Percentiles rank a stretch among this genome's conserved stretches.
phyloP scores from a whole-genome alignment of 768 basidiomycete genomes.

The Suillus luteus region DNA sequence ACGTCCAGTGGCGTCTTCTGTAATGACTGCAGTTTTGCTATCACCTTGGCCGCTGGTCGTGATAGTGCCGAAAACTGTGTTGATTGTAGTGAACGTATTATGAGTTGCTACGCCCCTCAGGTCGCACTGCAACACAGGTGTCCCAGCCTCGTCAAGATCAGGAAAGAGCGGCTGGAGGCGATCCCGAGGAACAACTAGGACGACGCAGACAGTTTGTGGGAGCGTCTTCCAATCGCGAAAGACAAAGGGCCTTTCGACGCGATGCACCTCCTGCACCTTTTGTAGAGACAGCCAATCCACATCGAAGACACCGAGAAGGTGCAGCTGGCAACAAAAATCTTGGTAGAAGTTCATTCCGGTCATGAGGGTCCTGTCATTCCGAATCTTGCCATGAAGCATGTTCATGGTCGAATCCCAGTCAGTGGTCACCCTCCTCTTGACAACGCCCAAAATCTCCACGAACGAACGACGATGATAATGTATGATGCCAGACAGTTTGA shows the following conservation, averaged over 20 bases:
- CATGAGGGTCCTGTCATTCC: slow-evolving; percentile 19
- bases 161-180: slow-evolving; percentile 25
- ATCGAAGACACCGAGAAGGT: slow-evolving; percentile 42
- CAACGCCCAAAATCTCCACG: slow-evolving; percentile 42
- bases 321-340: slow-evolving; percentile 48
- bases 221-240: slow-evolving; percentile 35
- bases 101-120: slow-evolving; percentile 14
- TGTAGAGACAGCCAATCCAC: slow-evolving; percentile 23
- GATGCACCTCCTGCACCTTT: slow-evolving; percentile 17
- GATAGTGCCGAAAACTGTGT: slow-evolving; percentile 25
- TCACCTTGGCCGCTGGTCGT: slow-evolving; percentile 22
- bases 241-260: slow-evolving; percentile 13
- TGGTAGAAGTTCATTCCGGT: slow-evolving; percentile 40
- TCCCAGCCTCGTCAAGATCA: slow-evolving; percentile 23
- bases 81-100: slow-evolving; percentile 23
- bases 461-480: slow-evolving; percentile 55
- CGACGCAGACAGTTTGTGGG: slow-evolving; percentile 34
- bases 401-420: slow-evolving; percentile 49
- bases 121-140: slow-evolving; percentile 26
- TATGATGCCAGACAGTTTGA: slow-evolving; percentile 23
- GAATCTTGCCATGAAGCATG: slow-evolving; percentile 25
- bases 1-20: slow-evolving; percentile 22
- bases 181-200: slow-evolving; percentile 35
- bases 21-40: slow-evolving; percentile 16
- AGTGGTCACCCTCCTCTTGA: slow-evolving; percentile 37